Percentiles rank a stretch among this genome's conserved stretches.
Evolutionary conservation across 805 yeast genomes (phyloP).

Genomic region (Cephaloascus fragrans): DNA sequence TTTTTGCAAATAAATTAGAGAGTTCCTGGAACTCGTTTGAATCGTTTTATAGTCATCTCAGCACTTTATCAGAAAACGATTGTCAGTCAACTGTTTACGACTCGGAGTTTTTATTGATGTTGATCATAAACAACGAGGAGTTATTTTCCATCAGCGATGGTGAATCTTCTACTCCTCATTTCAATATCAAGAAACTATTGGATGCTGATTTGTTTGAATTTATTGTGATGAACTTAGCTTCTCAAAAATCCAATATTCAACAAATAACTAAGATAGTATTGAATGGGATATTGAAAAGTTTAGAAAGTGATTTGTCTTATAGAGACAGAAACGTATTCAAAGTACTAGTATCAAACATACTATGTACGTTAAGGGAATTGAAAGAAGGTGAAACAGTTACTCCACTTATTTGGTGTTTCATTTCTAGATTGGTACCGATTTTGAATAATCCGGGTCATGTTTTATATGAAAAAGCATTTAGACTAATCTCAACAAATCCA

Average conservation of each 20-base stretch:
- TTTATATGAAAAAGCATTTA: slow-evolving; percentile 60
- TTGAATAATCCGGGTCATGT: slow-evolving; percentile 63
- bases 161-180: slow-evolving; percentile 14
- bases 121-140: slow-evolving; percentile 57
- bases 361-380: slow-evolving; percentile 20
- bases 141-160: slow-evolving; percentile 29
- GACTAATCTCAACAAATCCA: slow-evolving; percentile 56
- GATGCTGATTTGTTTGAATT: slow-evolving; percentile 48
- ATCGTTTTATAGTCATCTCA: slow-evolving; percentile 3
- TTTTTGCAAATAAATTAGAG: slow-evolving; percentile 12
- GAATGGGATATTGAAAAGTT: slow-evolving; percentile 29
- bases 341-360: slow-evolving; percentile 38
- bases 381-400: slow-evolving; percentile 16
- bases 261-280: slow-evolving; percentile 34
- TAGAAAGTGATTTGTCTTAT: slow-evolving; percentile 30
- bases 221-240: slow-evolving; percentile 35
- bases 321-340: slow-evolving; percentile 50
- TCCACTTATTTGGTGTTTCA: slow-evolving; percentile 42
- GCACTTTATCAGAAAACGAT: slow-evolving; percentile 8
- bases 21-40: slow-evolving; percentile 15
- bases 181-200: slow-evolving; percentile 47
- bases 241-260: slow-evolving; percentile 13
- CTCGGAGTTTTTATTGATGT: slow-evolving; percentile 56
- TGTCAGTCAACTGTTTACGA: slow-evolving; percentile 40
- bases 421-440: slow-evolving; percentile 48